A percentile compares a stretch with the other conserved stretches of the same genome.
Evolutionary conservation across 441 rosid species (phyloP).

Genomic region (Isatis lusitanica): DNA sequence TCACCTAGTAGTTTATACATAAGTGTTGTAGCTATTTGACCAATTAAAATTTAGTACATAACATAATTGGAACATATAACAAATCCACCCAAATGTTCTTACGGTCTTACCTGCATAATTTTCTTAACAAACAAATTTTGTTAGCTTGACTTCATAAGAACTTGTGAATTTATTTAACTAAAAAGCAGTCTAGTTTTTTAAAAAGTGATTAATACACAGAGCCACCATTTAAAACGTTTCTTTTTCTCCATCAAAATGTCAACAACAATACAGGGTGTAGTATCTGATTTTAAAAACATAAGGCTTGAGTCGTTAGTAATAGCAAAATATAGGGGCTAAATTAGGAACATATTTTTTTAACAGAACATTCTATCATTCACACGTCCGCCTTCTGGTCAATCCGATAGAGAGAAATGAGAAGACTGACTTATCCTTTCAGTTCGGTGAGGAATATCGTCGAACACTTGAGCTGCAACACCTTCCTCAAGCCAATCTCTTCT

Average conservation of each 20-base stretch:
- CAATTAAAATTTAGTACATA: neutral
- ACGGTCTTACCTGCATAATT: too few relatives aligned
- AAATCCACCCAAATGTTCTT: neutral
- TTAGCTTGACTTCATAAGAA: too few relatives aligned
- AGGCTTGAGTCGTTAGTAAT: neutral
- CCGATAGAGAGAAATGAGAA: slow-evolving; percentile 24
- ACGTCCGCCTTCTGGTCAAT: neutral
- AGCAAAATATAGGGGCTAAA: neutral
- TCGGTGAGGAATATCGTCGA: slow-evolving; percentile 40
- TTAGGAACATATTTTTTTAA: neutral
- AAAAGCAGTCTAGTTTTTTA: neutral
- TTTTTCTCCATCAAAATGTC: too few relatives aligned
- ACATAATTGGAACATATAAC: neutral
- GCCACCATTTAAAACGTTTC: too few relatives aligned
- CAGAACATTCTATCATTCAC: neutral
- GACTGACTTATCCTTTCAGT: slow-evolving; percentile 8
- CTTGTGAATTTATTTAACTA: neutral
- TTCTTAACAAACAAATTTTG: too few relatives aligned
- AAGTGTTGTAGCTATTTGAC: too few relatives aligned
- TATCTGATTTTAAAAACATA: neutral
- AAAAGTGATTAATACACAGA: neutral
- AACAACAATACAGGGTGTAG: neutral
- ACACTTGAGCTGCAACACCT: slow-evolving; percentile 24
- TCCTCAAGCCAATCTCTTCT: slow-evolving; percentile 40
- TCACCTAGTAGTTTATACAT: too few relatives aligned